A percentile compares a stretch with the other conserved stretches of the same genome.
Conservation (phyloP, 1,139 yeast genomes). For the Hansenula sp. region DNA sequence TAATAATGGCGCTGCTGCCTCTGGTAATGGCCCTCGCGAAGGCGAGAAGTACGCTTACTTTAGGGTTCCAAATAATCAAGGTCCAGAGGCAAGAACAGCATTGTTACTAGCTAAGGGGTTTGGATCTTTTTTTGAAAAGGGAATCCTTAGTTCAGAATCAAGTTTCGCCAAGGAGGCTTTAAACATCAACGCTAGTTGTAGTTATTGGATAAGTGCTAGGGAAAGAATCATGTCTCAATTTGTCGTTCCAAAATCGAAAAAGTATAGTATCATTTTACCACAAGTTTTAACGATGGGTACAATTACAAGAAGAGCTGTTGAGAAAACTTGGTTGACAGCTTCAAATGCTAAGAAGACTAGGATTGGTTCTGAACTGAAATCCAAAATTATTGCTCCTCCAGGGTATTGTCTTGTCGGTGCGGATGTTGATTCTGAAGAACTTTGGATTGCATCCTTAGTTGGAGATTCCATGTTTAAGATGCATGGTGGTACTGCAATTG, state of each 20-base stretch:
- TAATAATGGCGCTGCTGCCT: background rate
- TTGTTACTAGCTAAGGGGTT: slow-evolving; percentile 79
- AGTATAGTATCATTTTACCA: slow-evolving; percentile 62
- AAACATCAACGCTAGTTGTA: slow-evolving; percentile 68
- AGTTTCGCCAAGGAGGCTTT: slow-evolving; percentile 76
- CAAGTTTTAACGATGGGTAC: slow-evolving; percentile 92
- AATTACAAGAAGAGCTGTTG: slow-evolving; percentile 93
- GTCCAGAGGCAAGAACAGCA: slow-evolving; percentile 71
- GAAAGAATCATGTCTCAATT: slow-evolving; percentile 81
- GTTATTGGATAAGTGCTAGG: slow-evolving; percentile 93
- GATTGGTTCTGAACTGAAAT: slow-evolving; percentile 90
- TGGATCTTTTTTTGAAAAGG: slow-evolving; percentile 68
- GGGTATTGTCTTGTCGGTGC: slow-evolving; percentile 97
- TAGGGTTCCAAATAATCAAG: slow-evolving; percentile 91
- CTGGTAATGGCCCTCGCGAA: background rate
- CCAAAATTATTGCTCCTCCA: slow-evolving; percentile 80
- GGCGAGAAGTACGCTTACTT: slow-evolving; percentile 32
- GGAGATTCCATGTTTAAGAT: slow-evolving; percentile 87
- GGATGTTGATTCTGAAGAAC: slow-evolving; percentile 96
- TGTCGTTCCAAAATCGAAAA: slow-evolving; percentile 54
- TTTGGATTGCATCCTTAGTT: slow-evolving; percentile 95
- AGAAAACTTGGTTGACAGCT: slow-evolving; percentile 96
- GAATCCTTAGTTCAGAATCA: slow-evolving; percentile 66
- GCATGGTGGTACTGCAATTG: slow-evolving; percentile 96
- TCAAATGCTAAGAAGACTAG: slow-evolving; percentile 84